Evolutionary conservation across 2,329 filamentous ascomycete species (phyloP), one percentile per base, ranked within the genome.

Genomic region (Geosmithia flava): DNA sequence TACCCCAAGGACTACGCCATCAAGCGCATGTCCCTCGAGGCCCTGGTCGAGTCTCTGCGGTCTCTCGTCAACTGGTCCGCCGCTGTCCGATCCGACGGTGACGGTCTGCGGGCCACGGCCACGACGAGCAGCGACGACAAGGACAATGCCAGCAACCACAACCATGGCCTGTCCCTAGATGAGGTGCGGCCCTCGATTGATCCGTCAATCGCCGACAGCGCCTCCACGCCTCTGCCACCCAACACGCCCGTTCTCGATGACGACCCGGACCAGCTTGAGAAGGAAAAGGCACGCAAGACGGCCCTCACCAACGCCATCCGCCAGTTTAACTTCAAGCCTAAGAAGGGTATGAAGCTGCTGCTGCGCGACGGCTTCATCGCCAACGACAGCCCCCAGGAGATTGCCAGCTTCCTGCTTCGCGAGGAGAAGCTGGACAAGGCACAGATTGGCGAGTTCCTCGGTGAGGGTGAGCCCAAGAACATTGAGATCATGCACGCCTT

Each of bases 401-500:
- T 98, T 58, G 93, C 90, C 16, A 73, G 67, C 17, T 98, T 98
- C 61, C 68, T 98, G 19, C 62, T 91, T 8, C 76, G 74, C 30
- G 91, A 93, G 57, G 88, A 95, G 15, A 80, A 82, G 29, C 71
- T 98, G 3, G 87, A 96, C 67, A 98, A 98, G 67, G 80, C 86
- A 4, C 84, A 90, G 59, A 83, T 98, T 44, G 93, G 93, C 56
- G 93, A 98, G 63, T 98, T 85, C 56, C 76, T 98, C 7, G 93
- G 93, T 42, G 93, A 98, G 64, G 93, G 89, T 33, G 91, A 98
- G 11, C 75, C 88, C 2, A 83, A 90, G 59, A 94, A 97, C 59
- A 90, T 98, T 57, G 88, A 91, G 52, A 95, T 88, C 55, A 98
- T 98, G 93, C 93, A 98, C 64, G 87, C 89, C 4, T 98, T 98